Evolutionary conservation across 495 filamentous ascomycete genomes (phyloP).

Genomic region (Lophium mytilinum): DNA sequence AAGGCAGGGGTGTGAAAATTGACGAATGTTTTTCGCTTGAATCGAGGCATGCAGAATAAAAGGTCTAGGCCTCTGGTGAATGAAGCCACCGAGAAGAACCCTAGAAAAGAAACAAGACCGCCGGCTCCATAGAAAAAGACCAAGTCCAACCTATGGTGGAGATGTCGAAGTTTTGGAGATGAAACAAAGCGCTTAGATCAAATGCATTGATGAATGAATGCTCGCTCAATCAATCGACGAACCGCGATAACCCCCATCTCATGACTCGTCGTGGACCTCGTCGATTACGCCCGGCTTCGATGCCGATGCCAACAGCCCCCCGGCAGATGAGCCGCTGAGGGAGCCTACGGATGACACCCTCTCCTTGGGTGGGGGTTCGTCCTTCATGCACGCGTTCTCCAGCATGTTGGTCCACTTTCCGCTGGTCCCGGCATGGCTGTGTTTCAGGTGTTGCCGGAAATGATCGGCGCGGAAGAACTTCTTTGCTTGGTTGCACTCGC

Average conservation of each 20-base stretch:
- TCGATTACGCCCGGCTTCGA: constrained; percentile 21
- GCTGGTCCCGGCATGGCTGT: constrained; percentile 92
- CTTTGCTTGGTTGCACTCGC: constrained; percentile 96
- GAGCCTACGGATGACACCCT: constrained; percentile 18
- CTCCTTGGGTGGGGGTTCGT: constrained; percentile 53
- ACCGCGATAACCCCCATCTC: constrained; percentile 12
- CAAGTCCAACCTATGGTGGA: no score
- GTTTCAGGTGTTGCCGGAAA: constrained; percentile 96
- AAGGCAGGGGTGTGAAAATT: background rate
- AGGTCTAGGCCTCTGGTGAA: background rate
- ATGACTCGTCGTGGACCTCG: constrained; percentile 26
- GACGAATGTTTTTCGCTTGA: background rate
- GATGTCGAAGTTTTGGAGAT: no score
- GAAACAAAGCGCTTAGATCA: background rate
- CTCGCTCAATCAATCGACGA: background rate
- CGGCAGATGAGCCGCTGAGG: constrained; percentile 10
- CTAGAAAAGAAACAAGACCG: no score
- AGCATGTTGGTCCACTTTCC: constrained; percentile 99
- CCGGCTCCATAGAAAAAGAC: no score
- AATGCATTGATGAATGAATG: background rate
- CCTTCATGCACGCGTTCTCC: constrained; percentile 94
- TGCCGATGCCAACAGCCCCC: constrained; percentile 10
- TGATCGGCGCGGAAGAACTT: constrained; percentile 98
- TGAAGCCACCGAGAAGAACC: background rate
- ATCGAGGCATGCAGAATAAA: background rate